phyloP scores from a whole-genome alignment of 2,329 filamentous ascomycete species.

The Aspergillus unguis region DNA sequence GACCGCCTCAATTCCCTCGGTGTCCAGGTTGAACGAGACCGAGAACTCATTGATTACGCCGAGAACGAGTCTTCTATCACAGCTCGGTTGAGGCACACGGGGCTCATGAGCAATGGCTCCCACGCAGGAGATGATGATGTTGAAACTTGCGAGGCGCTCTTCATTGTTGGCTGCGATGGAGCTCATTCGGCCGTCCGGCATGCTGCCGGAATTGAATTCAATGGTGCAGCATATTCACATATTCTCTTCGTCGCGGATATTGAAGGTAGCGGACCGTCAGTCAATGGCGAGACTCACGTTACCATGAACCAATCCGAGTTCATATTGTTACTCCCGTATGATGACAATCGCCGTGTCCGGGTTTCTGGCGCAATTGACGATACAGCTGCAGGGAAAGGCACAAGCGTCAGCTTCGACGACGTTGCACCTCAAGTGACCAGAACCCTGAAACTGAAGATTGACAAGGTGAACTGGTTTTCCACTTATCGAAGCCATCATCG shows the following conservation, averaged over 20 bases:
- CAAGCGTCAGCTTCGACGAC: constrained; percentile 31
- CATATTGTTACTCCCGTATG: constrained; percentile 34
- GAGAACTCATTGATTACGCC: constrained; percentile 24
- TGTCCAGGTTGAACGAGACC: constrained; percentile 27
- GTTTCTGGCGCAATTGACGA: constrained; percentile 25
- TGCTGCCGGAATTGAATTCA: constrained; percentile 37
- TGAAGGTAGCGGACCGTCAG: constrained; percentile 27
- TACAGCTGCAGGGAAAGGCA: constrained; percentile 14
- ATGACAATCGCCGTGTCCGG: constrained; percentile 21
- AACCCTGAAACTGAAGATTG: constrained; percentile 23
- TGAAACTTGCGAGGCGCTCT: constrained; percentile 35
- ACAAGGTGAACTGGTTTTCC: constrained; percentile 40
- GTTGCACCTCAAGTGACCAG: constrained; percentile 23
- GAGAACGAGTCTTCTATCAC: constrained; percentile 23
- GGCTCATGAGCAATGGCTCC: neutral
- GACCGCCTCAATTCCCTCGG: constrained; percentile 24
- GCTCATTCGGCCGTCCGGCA: constrained; percentile 50
- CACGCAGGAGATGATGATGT: constrained; percentile 17
- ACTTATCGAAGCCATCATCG: constrained; percentile 48
- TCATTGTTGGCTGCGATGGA: constrained; percentile 54
- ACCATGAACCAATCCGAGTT: constrained; percentile 36
- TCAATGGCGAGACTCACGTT: constrained; percentile 33
- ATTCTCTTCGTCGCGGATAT: constrained; percentile 47
- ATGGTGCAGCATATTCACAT: constrained; percentile 44
- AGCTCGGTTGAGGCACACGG: constrained; percentile 15